Percentiles rank a stretch among this genome's conserved stretches.
Conservation (phyloP, 805 yeast genomes). For the Candida coleopterorum region DNA sequence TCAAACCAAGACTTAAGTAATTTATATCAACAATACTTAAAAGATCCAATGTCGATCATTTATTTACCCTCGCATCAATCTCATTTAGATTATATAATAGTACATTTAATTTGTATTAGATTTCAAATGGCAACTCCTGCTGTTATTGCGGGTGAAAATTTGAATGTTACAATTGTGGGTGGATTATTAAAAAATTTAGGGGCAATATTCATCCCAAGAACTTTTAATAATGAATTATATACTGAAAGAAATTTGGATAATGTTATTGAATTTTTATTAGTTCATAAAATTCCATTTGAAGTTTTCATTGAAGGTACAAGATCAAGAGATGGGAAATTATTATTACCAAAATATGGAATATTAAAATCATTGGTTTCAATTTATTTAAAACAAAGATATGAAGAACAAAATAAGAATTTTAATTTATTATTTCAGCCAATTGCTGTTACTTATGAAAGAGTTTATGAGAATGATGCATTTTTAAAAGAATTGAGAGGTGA, state of each 20-base stretch:
- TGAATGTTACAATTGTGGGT: constrained; percentile 55
- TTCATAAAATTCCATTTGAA: constrained; percentile 48
- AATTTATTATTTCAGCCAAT: constrained; percentile 46
- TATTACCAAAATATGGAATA: constrained; percentile 59
- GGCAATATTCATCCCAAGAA: constrained; percentile 54
- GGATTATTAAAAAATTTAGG: constrained; percentile 46
- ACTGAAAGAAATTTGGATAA: constrained; percentile 45
- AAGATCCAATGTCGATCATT: constrained; percentile 41
- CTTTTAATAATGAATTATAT: constrained; percentile 38
- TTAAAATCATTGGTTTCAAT: constrained; percentile 48
- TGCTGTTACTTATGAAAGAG: constrained; percentile 56
- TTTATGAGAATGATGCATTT: constrained; percentile 52
- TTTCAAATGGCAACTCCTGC: constrained; percentile 51
- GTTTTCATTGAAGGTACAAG: constrained; percentile 66
- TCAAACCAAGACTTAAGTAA: constrained; percentile 24
- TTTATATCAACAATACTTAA: constrained; percentile 27
- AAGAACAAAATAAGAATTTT: constrained; percentile 17
- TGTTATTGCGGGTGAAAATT: constrained; percentile 64
- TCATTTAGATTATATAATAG: constrained; percentile 56
- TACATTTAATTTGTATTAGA: constrained; percentile 50
- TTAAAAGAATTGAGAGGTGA: constrained; percentile 52
- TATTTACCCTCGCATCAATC: constrained; percentile 60
- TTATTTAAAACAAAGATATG: constrained; percentile 33
- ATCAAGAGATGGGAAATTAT: constrained; percentile 59
- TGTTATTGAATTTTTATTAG: constrained; percentile 44